Conservation (phyloP, 306 rosid species). For the Abrus precatorius region DNA sequence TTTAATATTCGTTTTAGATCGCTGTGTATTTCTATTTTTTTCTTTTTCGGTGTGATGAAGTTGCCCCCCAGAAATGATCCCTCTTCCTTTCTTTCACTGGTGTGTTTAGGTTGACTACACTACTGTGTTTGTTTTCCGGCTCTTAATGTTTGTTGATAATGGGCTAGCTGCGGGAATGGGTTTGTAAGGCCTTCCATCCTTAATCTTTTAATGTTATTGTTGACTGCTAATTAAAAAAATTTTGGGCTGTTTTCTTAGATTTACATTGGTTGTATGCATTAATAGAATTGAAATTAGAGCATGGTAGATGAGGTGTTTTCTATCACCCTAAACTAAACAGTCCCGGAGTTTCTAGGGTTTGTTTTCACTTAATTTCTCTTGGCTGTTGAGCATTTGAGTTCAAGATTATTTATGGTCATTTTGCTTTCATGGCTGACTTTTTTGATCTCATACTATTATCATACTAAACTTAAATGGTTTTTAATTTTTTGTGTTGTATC, state of each 20-base stretch:
- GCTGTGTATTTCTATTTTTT: background rate
- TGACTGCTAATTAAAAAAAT: background rate
- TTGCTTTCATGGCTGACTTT: slow-evolving; percentile 23
- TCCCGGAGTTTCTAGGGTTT: slow-evolving; percentile 11
- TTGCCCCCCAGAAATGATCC: background rate
- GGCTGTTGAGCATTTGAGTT: slow-evolving; percentile 27
- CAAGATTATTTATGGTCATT: slow-evolving; percentile 28
- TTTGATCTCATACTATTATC: slow-evolving; percentile 30
- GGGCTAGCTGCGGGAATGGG: slow-evolving; percentile 99
- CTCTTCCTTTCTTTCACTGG: background rate
- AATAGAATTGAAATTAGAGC: slow-evolving; percentile 18
- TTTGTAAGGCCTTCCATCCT: slow-evolving; percentile 76
- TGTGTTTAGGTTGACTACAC: slow-evolving; percentile 86
- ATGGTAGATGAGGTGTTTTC: slow-evolving; percentile 2
- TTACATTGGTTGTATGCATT: slow-evolving; percentile 12
- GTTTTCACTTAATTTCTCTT: slow-evolving; percentile 39
- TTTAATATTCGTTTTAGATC: slow-evolving; percentile 12
- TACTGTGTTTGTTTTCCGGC: slow-evolving; percentile 88
- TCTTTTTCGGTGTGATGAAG: background rate
- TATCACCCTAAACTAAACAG: background rate
- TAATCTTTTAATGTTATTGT: slow-evolving; percentile 36
- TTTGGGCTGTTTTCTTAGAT: slow-evolving; percentile 25
- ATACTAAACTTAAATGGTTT: slow-evolving; percentile 28
- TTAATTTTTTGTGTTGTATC: slow-evolving; percentile 34
- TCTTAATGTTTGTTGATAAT: slow-evolving; percentile 96